Evolutionary conservation across 2,329 filamentous ascomycete species (phyloP).

Genomic region (Thelonectria discophora): DNA sequence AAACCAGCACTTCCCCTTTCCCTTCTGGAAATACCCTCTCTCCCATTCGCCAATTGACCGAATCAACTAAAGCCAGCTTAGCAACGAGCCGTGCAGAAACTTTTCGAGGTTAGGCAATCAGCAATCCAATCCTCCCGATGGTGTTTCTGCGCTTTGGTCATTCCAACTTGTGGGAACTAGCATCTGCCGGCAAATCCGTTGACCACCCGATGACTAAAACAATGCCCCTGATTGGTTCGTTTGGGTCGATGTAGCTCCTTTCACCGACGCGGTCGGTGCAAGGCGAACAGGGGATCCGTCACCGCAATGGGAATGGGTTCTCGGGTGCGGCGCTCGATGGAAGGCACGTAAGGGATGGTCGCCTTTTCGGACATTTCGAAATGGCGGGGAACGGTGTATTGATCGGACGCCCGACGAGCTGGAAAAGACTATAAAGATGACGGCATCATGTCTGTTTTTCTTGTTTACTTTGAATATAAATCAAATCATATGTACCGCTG

Average conservation of each 20-base stretch:
- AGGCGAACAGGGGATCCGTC: slow-evolving; percentile 4
- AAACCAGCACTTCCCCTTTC: background rate
- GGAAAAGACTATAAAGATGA: slow-evolving; percentile 10
- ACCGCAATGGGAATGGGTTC: background rate
- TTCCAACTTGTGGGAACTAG: background rate
- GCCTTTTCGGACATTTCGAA: slow-evolving; percentile 11
- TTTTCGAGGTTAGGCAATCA: background rate
- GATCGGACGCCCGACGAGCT: background rate
- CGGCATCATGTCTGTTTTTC: slow-evolving; percentile 24
- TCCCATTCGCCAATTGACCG: slow-evolving; percentile 3
- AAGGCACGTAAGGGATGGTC: background rate
- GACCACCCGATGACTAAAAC: slow-evolving; percentile 48
- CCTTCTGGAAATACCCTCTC: slow-evolving; percentile 6
- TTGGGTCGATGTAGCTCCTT: background rate
- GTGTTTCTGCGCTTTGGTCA: slow-evolving; percentile 12
- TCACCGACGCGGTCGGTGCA: slow-evolving; percentile 6
- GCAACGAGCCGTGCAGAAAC: background rate
- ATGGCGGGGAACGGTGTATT: slow-evolving; percentile 21
- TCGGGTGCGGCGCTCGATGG: background rate
- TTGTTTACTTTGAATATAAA: background rate
- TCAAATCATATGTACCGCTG: background rate
- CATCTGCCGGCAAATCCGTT: slow-evolving; percentile 12
- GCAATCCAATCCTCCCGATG: no score
- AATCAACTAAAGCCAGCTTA: background rate
- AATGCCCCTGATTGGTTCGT: slow-evolving; percentile 42